Conservation (phyloP, 805 yeast species). For the Cyberlindnera mycetangii region DNA sequence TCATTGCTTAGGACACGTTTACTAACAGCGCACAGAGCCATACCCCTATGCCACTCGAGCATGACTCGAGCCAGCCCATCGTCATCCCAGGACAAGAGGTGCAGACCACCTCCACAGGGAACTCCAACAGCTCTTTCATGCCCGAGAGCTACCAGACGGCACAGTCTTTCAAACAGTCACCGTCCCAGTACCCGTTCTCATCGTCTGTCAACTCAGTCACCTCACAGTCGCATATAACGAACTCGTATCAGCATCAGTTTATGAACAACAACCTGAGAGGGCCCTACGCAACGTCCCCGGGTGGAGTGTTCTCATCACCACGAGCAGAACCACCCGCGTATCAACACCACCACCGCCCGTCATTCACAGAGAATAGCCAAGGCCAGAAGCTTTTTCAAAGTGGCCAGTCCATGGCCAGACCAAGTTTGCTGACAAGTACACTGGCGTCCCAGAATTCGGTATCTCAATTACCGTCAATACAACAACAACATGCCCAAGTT, state of each 20-base stretch:
- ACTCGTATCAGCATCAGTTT: constrained; percentile 21
- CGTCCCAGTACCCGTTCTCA: constrained; percentile 24
- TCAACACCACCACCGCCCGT: constrained; percentile 12
- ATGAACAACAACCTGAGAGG: constrained; percentile 23
- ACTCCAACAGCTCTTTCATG: constrained; percentile 10
- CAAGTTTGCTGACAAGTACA: constrained; percentile 32
- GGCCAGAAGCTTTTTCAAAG: constrained; percentile 11
- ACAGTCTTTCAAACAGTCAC: constrained; percentile 22
- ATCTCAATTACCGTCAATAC: constrained; percentile 11
- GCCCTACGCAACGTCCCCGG: constrained; percentile 23
- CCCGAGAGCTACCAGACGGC: constrained; percentile 30
- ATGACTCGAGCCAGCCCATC: constrained; percentile 29
- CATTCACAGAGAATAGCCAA: constrained; percentile 16
- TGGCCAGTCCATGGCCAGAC: constrained; percentile 15
- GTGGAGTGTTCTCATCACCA: constrained; percentile 24
- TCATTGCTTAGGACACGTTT: too few relatives aligned
- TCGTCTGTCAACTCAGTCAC: constrained; percentile 26
- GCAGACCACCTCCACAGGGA: constrained; percentile 9
- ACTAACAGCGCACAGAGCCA: constrained; percentile 11
- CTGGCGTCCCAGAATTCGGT: constrained; percentile 26
- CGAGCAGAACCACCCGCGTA: constrained; percentile 27
- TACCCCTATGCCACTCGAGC: constrained; percentile 13
- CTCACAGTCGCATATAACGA: constrained; percentile 17
- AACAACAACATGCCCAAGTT: constrained; percentile 3
- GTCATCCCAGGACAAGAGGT: constrained; percentile 30